Conservation (phyloP, 805 yeast species). For the Candida sakaeoensis region DNA sequence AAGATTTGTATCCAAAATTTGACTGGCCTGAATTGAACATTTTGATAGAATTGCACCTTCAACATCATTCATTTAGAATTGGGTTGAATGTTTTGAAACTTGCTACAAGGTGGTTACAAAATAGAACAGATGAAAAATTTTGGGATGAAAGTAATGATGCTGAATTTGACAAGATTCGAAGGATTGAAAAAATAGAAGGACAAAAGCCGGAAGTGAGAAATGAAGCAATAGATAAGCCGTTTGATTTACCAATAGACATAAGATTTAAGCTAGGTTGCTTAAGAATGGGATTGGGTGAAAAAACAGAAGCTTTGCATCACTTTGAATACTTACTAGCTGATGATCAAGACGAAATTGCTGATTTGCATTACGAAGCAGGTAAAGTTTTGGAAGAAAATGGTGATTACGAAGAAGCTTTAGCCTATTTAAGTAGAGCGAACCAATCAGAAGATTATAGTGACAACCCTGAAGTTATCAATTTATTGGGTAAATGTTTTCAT, state of each 20-base stretch:
- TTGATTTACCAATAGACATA: conserved; percentile 77
- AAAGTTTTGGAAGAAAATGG: conserved; percentile 66
- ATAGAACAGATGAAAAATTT: conserved; percentile 57
- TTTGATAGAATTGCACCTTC: conserved; percentile 72
- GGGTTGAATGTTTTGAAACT: conserved; percentile 65
- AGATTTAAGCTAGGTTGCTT: conserved; percentile 75
- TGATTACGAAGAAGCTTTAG: conserved; percentile 70
- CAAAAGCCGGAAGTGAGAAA: conserved; percentile 8
- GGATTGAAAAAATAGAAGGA: conserved; percentile 31
- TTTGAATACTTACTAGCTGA: conserved; percentile 56
- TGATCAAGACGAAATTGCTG: conserved; percentile 60
- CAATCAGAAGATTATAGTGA: conserved; percentile 47
- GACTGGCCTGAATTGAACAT: conserved; percentile 90
- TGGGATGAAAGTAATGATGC: conserved; percentile 63
- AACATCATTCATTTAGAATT: conserved; percentile 57
- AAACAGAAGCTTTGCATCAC: conserved; percentile 71
- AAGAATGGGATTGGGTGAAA: conserved; percentile 60
- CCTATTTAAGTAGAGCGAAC: conserved; percentile 56
- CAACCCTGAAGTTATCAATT: conserved; percentile 48
- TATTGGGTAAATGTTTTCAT: conserved; percentile 73
- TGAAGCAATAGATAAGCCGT: conserved; percentile 15
- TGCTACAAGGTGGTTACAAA: conserved; percentile 80
- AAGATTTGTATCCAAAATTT: conserved; percentile 45
- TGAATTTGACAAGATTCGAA: conserved; percentile 77
- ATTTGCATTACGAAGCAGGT: conserved; percentile 76